These are phyloP conservation scores for Juncus inflexus DNA, from an alignment of 176 grass and related monocot genomes.

Conservation along the genomic window DNA sequence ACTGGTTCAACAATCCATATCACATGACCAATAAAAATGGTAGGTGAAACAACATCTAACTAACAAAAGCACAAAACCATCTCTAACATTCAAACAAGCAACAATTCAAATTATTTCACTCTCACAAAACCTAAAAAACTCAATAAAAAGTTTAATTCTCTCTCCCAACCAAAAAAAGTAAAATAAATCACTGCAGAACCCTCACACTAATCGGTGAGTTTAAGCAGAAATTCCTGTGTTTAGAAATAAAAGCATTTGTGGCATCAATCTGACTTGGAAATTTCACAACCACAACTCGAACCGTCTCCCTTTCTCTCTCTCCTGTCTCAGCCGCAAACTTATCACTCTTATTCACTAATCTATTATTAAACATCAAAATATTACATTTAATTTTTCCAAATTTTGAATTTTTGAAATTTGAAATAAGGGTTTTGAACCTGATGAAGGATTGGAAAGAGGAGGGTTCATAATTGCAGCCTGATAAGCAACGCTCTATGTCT, in stretches of 20 bases:
- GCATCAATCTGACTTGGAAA: slow-evolving; percentile 61
- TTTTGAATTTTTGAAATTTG: too few species aligned
- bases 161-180: neutral
- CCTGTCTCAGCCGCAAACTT: neutral
- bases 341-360: too few species aligned
- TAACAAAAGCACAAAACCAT: slow-evolving; percentile 4
- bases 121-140: neutral
- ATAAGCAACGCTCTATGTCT: slow-evolving; percentile 81
- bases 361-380: too few species aligned
- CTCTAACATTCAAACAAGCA: too few species aligned
- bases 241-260: slow-evolving; percentile 49
- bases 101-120: neutral
- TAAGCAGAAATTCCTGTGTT: slow-evolving; percentile 80
- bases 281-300: slow-evolving; percentile 54
- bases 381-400: too few species aligned
- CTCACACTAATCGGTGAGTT: slow-evolving; percentile 55
- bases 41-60: too few species aligned
- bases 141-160: neutral
- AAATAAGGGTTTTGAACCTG: slow-evolving; percentile 30
- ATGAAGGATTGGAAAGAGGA: slow-evolving; percentile 50
- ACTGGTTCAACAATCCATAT: too few species aligned
- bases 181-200: slow-evolving; percentile 53
- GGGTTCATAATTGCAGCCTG: slow-evolving; percentile 59
- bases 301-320: slow-evolving; percentile 34
- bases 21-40: too few species aligned